Base-by-base conservation (phyloP, 1,284 basidiomycete species). In the Ustilago crameri region DNA sequence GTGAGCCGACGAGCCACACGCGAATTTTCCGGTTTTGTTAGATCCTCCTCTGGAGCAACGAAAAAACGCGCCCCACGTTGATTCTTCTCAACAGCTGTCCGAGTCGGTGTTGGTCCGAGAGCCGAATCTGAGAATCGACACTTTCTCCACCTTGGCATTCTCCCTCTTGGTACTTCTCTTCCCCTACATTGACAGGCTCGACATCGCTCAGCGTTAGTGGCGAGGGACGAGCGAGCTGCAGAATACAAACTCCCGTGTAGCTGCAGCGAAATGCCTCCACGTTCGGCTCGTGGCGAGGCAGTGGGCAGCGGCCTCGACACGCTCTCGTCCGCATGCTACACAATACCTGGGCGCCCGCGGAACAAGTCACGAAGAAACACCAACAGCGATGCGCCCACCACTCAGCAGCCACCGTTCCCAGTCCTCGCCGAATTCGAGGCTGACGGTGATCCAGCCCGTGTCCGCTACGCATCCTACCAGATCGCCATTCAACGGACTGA, bases 101-200 rank as follows among this genome's bases (percentile, higher is more conserved):
- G n/a, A n/a, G n/a, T n/a, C n/a, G n/a, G 57, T 67, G 64, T 67
- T 67, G 64, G 64, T 67, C 64, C 58, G 64, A 67, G 64, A 57
- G 64, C 64, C 64, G 57, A 61, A 52, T 44, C 35, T 32, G 20
- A 51, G n/a, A 27, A 23, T 20, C 26, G 32, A 26, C 32, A 52
- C 50, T 17, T 63, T 51, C 60, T 55, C 53, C 40, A 48, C 49
- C 38, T 37, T 15, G 15, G 18, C 43, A 15, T 26, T 35, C 24
- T 15, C 41, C 27, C 30, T 24, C 15, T 3, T 22, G 18, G 10
- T 32, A 26, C 24, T 23, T 41, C 26, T n/a, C 32, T 26, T 14
- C 22, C 15, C 26, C 34, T 8, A 32, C 12, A 12, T 40, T 18
- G 17, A 40, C 47, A 38, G 24, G 34, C 20, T 23, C 34, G 30